phyloP scores from a whole-genome alignment of 2,329 filamentous ascomycete genomes.

The Exophiala phaeomuriformis region DNA sequence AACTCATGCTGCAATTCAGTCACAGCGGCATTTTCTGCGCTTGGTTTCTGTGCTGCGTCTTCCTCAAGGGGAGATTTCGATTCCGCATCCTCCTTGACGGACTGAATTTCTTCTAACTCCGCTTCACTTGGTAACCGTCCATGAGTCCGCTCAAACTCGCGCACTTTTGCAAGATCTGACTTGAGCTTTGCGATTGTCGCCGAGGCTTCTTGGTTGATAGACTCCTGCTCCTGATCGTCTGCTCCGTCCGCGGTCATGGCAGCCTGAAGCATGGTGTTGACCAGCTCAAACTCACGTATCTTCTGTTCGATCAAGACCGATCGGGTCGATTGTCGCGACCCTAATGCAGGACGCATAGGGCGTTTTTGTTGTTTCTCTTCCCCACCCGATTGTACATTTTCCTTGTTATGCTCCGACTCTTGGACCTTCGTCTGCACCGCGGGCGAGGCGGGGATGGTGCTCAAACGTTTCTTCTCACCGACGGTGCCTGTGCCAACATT shows the following conservation, averaged over 20 bases:
- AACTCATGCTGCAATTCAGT: constrained; percentile 9
- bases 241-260: constrained; percentile 29
- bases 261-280: constrained; percentile 29
- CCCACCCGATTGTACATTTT: constrained; percentile 6
- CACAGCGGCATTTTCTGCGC: background rate
- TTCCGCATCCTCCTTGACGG: constrained; percentile 8
- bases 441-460: constrained; percentile 31
- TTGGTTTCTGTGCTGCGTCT: background rate
- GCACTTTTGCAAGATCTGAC: constrained; percentile 25
- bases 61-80: background rate
- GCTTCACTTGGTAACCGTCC: constrained; percentile 22
- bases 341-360: constrained; percentile 20
- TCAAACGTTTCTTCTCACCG: constrained; percentile 34
- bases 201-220: constrained; percentile 24
- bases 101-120: constrained; percentile 19
- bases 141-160: constrained; percentile 22
- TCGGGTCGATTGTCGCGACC: constrained; percentile 26
- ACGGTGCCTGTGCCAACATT: constrained; percentile 21
- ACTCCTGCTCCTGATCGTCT: constrained; percentile 26
- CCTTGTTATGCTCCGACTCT: constrained; percentile 28
- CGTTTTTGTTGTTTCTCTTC: constrained; percentile 7
- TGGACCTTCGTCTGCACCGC: constrained; percentile 30
- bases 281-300: constrained; percentile 29
- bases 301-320: constrained; percentile 29
- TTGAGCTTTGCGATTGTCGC: constrained; percentile 27